Evolutionary conservation across 2,329 filamentous ascomycete species (phyloP), one percentile per base, ranked within the genome.

Genomic region (Fusarium armeniacum): DNA sequence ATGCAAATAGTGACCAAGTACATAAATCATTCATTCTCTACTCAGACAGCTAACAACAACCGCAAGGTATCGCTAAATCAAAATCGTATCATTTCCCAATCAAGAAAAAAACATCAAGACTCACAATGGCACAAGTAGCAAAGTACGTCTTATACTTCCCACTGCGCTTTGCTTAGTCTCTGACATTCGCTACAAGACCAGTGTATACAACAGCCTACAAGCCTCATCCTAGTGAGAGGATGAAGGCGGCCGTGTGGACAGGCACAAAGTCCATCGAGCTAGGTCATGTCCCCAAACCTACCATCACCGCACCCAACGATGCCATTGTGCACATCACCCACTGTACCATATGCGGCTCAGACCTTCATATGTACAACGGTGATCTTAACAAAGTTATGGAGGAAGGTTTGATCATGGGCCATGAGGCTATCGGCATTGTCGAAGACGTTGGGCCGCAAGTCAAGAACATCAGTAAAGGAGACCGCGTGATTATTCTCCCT

Each of bases 361-460:
- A 59, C 20, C 24, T 59, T 0, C 56, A 59, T 10, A 59, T 59
- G 50, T 59, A 59, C n/a, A 38, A 44, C 5, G 56, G 56, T 7
- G 50, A 59, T 13, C 8, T 59, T 2, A 59, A 59, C 50, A 59
- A 59, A 10, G 56, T 32, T 4, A 59, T 56, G 50, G 56, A 59
- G 10, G 55, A 56, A 12, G 56, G 56, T 2, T 9, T 59, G 10
- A 56, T 59, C 50, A 56, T 59, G 56, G 56, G 56, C 3, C 56
- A 59, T 1, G 56, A 59, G 6, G 56, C 50, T 8, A 56, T 59
- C 7, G 56, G 56, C 20, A 59, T 59, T 20, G 40, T 56, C 16
- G 50, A 59, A 24, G 50, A 59, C 4, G 40, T 56, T 0, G 50
- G 50, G 0, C 9, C 49, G 1, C 1, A 26, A 5, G 50, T 59